Conservation (phyloP, 164 flowering plant genomes). For the Vitis labrusca region DNA sequence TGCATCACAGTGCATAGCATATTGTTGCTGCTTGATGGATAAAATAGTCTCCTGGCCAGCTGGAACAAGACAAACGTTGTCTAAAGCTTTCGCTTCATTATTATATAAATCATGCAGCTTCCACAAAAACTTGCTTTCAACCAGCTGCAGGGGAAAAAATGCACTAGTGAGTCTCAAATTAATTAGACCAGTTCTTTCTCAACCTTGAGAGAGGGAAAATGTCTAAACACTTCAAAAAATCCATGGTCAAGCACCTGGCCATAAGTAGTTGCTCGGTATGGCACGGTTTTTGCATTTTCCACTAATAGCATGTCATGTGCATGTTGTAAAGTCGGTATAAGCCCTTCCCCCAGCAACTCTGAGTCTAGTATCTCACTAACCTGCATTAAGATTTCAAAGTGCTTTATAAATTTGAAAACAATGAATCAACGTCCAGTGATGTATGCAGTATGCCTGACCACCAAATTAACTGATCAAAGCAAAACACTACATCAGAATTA, state of each 20-base stretch:
- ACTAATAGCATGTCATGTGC: conserved; percentile 84
- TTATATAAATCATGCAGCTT: conserved; percentile 70
- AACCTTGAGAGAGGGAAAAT: too few relatives aligned
- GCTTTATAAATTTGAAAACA: not conserved
- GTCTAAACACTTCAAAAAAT: not conserved
- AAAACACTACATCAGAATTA: not conserved
- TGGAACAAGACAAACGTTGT: conserved; percentile 68
- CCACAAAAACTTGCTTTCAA: conserved; percentile 71
- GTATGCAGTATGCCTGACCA: not conserved
- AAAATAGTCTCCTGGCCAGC: conserved; percentile 47
- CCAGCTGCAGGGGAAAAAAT: conserved; percentile 47
- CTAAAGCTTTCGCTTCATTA: conserved; percentile 54
- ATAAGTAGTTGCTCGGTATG: conserved; percentile 73
- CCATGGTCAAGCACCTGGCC: conserved; percentile 63
- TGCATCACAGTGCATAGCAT: conserved; percentile 87
- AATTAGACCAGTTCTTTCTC: not conserved
- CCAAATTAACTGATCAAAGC: not conserved
- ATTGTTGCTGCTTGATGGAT: conserved; percentile 59
- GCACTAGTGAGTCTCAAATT: not conserved
- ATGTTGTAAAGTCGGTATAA: conserved; percentile 89
- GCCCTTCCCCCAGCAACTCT: conserved; percentile 94
- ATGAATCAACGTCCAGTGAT: not conserved
- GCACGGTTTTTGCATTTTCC: conserved; percentile 72
- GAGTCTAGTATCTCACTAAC: conserved; percentile 99
- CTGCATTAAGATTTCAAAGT: conserved; percentile 38